Evolutionary conservation across 768 basidiomycete species (phyloP).

Genomic region (Hericium coralloides): DNA sequence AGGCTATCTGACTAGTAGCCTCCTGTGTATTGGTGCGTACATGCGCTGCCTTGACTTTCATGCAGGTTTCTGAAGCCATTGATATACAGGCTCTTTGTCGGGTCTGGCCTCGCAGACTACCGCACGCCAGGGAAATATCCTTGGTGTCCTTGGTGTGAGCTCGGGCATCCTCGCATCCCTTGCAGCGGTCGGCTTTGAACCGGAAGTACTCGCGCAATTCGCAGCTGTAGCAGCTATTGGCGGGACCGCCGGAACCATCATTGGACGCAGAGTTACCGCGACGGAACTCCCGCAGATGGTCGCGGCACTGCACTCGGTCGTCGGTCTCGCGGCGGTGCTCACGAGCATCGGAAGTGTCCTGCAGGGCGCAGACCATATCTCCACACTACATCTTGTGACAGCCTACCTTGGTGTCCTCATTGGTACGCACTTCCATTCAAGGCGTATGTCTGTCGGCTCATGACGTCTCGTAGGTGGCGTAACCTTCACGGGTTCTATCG

Average conservation of each 20-base stretch:
- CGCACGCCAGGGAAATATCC: conserved; percentile 78
- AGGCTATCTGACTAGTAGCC: conserved; percentile 75
- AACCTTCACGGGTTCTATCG: conserved; percentile 85
- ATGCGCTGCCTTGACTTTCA: neutral
- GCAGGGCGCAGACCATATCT: conserved; percentile 52
- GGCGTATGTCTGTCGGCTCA: neutral
- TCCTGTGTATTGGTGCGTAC: conserved; percentile 70
- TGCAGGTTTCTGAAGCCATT: neutral
- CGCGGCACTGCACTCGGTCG: conserved; percentile 77
- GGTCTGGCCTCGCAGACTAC: conserved; percentile 74
- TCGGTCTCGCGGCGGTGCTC: conserved; percentile 82
- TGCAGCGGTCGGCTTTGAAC: conserved; percentile 74
- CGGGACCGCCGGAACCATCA: conserved; percentile 55
- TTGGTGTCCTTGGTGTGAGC: conserved; percentile 81
- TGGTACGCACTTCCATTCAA: conserved; percentile 29
- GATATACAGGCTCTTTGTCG: conserved; percentile 56
- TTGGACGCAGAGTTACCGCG: conserved; percentile 78
- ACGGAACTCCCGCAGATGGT: conserved; percentile 85
- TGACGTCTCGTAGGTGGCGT: conserved; percentile 47
- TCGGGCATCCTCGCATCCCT: conserved; percentile 77
- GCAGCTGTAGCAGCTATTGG: conserved; percentile 71
- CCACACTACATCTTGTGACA: conserved; percentile 69
- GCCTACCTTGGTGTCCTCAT: conserved; percentile 84
- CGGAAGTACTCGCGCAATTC: conserved; percentile 69
- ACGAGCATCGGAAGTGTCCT: conserved; percentile 81